Evolutionary conservation across 2,329 filamentous ascomycete genomes (phyloP), one percentile per base, ranked within the genome.

Genomic region (Grosmannia huntii): DNA sequence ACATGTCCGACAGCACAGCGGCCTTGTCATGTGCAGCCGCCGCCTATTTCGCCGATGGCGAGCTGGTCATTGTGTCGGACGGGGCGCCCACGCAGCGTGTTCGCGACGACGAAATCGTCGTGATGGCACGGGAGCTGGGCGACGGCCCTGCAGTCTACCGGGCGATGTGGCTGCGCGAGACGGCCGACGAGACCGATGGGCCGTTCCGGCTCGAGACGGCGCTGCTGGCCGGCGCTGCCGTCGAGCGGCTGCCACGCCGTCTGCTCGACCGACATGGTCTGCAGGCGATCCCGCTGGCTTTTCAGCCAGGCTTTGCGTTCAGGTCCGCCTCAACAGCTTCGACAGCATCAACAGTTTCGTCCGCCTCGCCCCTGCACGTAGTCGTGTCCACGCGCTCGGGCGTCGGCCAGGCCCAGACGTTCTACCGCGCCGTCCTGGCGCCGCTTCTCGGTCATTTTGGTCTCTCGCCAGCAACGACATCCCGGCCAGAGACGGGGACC

Each of bases 361-460:
- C n/a, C n/a, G n/a, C n/a, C n/a, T n/a, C n/a, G n/a, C n/a, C 69
- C 25, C 67, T 85, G n/a, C 78, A 88, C 64, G 74, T 90, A 21
- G 68, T 91, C 25, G 76, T 90, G 21, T 90, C 87, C 1, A 83
- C 79, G 0, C 73, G 74, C 23, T 88, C 87, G 0, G 87, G 87
- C 16, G 79, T 78, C 1, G 78, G 81, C 1, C 73, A 75, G 16
- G 83, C 86, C 0, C 67, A 72, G 33, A 62, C 65, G 1, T 83
- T 86, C 63, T 88, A 80, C 69, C 67, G 78, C 1, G 60, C 69
- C 4, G 75, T 83, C 0, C 65, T 90, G 19, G 69, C 71, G 57
- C 84, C 82, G 1, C 67, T 88, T 1, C 73, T 88, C 52, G 65
- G 65, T 19, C 64, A 72, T 1, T 64, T 82, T 2, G 75, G 72